These are phyloP conservation scores for Phaeosphaeriaceae sp. DNA, from an alignment of 2,329 filamentous ascomycete species.

Conservation along the genomic window DNA sequence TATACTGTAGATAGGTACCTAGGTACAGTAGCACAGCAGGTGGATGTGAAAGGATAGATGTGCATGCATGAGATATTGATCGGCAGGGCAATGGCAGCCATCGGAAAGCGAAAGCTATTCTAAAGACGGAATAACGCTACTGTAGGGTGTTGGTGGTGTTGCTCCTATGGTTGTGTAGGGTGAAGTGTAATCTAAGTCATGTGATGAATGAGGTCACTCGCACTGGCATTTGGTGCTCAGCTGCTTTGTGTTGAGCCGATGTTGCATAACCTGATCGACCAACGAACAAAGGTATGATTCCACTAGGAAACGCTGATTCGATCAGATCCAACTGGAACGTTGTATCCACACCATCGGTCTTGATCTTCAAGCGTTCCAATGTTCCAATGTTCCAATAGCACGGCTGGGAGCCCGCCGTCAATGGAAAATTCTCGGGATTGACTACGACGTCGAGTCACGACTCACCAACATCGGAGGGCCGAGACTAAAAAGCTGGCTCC, in stretches of 20 bases:
- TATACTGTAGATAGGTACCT: slow-evolving; percentile 14
- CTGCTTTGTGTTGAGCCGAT: no score
- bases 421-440: slow-evolving; percentile 26
- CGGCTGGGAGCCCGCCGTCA: slow-evolving; percentile 17
- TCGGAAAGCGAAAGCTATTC: background rate
- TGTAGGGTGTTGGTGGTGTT: no score
- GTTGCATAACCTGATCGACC: slow-evolving; percentile 17
- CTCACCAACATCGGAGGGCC: slow-evolving; percentile 16
- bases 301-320: no score
- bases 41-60: no score
- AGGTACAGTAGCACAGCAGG: no score
- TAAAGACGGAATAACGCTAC: background rate
- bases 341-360: slow-evolving; percentile 21
- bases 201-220: slow-evolving; percentile 17
- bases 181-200: slow-evolving; percentile 8
- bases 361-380: slow-evolving; percentile 14
- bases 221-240: background rate
- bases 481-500: slow-evolving; percentile 31
- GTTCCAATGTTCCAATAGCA: slow-evolving; percentile 19
- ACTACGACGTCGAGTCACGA: slow-evolving; percentile 36
- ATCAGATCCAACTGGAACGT: slow-evolving; percentile 7
- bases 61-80: no score
- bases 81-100: no score
- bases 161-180: no score
- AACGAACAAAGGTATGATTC: slow-evolving; percentile 7